A percentile compares a stretch with the other conserved stretches of the same genome.
phyloP scores from a whole-genome alignment of 257 asterid genomes.

The Petunia axillaris region DNA sequence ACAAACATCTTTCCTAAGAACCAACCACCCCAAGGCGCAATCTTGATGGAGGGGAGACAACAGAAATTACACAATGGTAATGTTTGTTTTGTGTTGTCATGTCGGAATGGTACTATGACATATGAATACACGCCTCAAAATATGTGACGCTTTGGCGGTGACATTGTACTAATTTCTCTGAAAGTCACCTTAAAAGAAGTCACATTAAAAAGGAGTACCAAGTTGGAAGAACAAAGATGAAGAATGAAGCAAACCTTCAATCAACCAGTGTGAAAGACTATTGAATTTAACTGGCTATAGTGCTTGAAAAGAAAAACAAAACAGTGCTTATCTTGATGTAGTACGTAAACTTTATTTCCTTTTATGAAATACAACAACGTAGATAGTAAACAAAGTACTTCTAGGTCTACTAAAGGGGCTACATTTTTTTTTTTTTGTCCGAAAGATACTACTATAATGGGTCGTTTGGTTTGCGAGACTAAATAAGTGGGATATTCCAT shows the following conservation, averaged over 20 bases:
- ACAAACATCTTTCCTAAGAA: neutral
- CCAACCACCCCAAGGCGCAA: neutral
- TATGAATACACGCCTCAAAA: neutral
- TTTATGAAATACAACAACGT: too few species aligned
- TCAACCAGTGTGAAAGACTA: too few species aligned
- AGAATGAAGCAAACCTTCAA: neutral
- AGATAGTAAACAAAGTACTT: too few species aligned
- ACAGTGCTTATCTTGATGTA: too few species aligned
- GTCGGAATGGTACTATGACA: neutral
- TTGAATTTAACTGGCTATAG: too few species aligned
- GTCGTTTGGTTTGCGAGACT: too few species aligned
- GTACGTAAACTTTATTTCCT: too few species aligned
- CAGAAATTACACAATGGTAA: neutral
- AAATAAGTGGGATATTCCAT: too few species aligned
- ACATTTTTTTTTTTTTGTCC: too few species aligned
- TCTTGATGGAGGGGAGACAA: neutral
- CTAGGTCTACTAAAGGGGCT: too few species aligned
- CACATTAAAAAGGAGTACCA: neutral
- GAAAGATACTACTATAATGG: too few species aligned
- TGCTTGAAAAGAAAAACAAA: too few species aligned
- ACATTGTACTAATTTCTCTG: neutral
- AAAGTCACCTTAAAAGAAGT: constrained; percentile 1
- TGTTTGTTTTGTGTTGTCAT: neutral
- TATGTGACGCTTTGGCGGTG: neutral
- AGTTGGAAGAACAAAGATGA: neutral